Conservation (phyloP, 352 stramenopile genomes). For the Phytophthora syringae region DNA sequence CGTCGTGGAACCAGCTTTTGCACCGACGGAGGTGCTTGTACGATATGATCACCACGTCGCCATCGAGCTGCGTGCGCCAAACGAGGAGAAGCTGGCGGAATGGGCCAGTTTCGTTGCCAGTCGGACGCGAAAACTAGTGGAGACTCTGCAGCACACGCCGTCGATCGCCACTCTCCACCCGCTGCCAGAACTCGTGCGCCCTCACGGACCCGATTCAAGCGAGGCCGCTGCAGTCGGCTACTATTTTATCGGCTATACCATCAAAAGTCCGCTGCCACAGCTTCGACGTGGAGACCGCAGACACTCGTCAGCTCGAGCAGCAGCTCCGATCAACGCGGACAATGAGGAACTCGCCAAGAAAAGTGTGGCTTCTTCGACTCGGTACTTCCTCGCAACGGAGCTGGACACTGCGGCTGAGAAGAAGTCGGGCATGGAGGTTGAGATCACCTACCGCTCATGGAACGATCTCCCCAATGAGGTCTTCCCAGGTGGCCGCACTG, state of each 20-base stretch:
- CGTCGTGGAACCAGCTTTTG: slow-evolving; percentile 83
- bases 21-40: slow-evolving; percentile 77
- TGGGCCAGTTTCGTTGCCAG: slow-evolving; percentile 84
- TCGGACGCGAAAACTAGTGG: slow-evolving; percentile 84
- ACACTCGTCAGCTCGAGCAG: slow-evolving; percentile 10
- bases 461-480: slow-evolving; percentile 68
- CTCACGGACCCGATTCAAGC: slow-evolving; percentile 2
- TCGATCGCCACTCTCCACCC: slow-evolving; percentile 72
- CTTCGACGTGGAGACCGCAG: slow-evolving; percentile 16
- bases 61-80: slow-evolving; percentile 61
- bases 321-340: neutral
- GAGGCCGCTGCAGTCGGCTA: slow-evolving; percentile 43
- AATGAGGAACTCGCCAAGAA: slow-evolving; percentile 46
- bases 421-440: slow-evolving; percentile 63
- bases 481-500: slow-evolving; percentile 64
- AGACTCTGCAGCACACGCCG: slow-evolving; percentile 76
- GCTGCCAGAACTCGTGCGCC: slow-evolving; percentile 67
- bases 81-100: slow-evolving; percentile 64
- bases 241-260: slow-evolving; percentile 77
- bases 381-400: slow-evolving; percentile 86
- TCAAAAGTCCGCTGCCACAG: slow-evolving; percentile 31
- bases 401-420: slow-evolving; percentile 60
- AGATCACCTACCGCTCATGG: slow-evolving; percentile 73
- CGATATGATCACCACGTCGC: slow-evolving; percentile 87
- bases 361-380: slow-evolving; percentile 61